phyloP scores from a whole-genome alignment of 169 alveolate genomes.

The Theileria sp. region DNA sequence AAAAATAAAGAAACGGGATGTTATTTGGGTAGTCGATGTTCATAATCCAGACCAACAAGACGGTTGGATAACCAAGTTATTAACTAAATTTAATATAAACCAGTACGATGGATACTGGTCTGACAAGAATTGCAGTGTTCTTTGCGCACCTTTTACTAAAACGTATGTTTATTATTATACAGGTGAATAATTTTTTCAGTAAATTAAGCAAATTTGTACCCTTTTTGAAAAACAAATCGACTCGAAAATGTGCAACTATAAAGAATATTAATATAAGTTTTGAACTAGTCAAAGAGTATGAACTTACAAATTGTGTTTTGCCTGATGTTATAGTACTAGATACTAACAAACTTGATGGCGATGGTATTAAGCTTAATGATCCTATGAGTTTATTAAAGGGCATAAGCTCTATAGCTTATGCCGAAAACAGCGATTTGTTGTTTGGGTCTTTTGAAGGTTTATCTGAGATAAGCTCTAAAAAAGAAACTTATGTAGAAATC shows the following conservation, averaged over 20 bases:
- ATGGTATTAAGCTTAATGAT: background rate
- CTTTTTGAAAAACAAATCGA: background rate
- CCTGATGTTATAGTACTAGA: conserved; percentile 4
- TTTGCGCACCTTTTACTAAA: conserved; percentile 18
- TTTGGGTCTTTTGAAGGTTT: background rate
- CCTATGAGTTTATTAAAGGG: background rate
- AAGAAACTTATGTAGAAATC: conserved; percentile 7
- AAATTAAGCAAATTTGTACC: background rate
- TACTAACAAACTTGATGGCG: background rate
- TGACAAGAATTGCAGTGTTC: background rate
- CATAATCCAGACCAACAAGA: background rate
- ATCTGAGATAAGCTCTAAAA: conserved; percentile 11
- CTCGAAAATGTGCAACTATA: background rate
- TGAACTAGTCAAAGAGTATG: background rate
- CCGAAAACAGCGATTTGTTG: background rate
- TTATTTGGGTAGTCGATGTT: conserved; percentile 10
- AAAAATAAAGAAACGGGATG: conserved; percentile 1
- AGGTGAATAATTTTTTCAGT: background rate
- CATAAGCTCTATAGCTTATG: background rate
- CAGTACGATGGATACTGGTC: conserved; percentile 34
- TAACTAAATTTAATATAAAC: background rate
- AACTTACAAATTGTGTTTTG: background rate
- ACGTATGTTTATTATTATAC: conserved; percentile 21
- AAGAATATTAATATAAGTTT: background rate
- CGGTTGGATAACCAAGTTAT: background rate